A percentile compares a stretch with the other conserved stretches of the same genome.
phyloP scores from a whole-genome alignment of 352 stramenopile genomes.

The Phytophthora sojae region DNA sequence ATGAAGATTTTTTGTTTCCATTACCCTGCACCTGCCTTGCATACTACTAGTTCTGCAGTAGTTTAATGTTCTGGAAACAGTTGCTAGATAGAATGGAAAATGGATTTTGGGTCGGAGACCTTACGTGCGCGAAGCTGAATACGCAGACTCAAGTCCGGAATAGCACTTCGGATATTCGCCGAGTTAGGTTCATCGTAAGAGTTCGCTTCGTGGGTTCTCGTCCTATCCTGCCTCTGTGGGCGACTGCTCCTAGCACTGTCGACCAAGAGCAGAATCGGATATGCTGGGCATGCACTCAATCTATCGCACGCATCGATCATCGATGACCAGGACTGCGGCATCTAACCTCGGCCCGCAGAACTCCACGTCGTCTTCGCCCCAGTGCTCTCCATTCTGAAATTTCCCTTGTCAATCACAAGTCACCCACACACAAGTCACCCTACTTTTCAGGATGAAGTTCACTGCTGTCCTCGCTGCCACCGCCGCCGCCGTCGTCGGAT shows the following conservation, averaged over 20 bases:
- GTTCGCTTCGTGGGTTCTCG: not conserved
- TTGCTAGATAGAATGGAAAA: too few species aligned
- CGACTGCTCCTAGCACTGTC: not conserved
- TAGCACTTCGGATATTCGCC: too few species aligned
- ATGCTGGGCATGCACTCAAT: not conserved
- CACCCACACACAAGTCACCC: conserved; percentile 17
- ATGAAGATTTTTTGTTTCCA: conserved; percentile 2
- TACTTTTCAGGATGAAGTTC: conserved; percentile 14
- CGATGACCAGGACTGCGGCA: not conserved
- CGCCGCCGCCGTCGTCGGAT: conserved; percentile 14
- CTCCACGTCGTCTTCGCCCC: too few species aligned
- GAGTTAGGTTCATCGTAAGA: too few species aligned
- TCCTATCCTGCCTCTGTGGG: conserved; percentile 1
- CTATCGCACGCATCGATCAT: not conserved
- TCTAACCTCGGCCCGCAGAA: too few species aligned
- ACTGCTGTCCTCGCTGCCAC: conserved; percentile 12
- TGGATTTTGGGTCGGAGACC: too few species aligned
- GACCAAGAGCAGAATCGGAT: conserved; percentile 9
- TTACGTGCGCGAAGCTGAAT: too few species aligned
- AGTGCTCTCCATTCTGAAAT: not conserved
- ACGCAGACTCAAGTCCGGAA: too few species aligned
- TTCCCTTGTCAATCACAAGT: conserved; percentile 2
- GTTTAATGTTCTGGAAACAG: too few species aligned
- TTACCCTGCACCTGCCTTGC: not conserved
- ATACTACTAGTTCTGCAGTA: too few species aligned